Conservation (phyloP, 331 rosid genomes). For the Pyracantha coccinea region DNA sequence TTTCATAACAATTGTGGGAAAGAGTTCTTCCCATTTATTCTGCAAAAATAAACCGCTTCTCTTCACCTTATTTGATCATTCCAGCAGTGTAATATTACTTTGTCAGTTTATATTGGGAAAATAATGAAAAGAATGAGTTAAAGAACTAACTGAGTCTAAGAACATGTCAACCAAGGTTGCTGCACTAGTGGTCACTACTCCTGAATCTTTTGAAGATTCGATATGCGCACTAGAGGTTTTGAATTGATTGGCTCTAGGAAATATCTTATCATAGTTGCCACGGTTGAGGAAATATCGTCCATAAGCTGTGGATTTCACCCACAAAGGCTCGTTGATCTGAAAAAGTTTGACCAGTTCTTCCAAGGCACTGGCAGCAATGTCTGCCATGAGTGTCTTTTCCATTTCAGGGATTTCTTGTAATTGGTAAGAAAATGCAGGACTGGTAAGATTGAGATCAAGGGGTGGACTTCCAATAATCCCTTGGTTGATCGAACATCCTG, state of each 20-base stretch:
- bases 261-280: constrained; percentile 28
- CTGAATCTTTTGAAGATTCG: constrained; percentile 57
- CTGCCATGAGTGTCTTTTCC: constrained; percentile 35
- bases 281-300: constrained; percentile 32
- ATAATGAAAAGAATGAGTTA: not conserved
- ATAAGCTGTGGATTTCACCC: constrained; percentile 27
- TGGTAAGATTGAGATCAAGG: not conserved
- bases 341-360: constrained; percentile 45
- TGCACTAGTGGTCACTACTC: constrained; percentile 32
- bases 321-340: constrained; percentile 39
- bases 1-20: constrained; percentile 50
- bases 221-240: constrained; percentile 7
- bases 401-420: constrained; percentile 3
- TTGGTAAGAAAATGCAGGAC: not conserved
- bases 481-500: not conserved
- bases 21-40: constrained; percentile 54
- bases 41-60: constrained; percentile 8
- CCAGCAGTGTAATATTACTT: not conserved
- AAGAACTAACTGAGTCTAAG: constrained; percentile 36
- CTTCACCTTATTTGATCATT: not conserved
- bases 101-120: not conserved
- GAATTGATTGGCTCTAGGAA: constrained; percentile 17
- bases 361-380: constrained; percentile 38
- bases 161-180: constrained; percentile 44
- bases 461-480: not conserved